Conservation (phyloP, 73 alveolate genomes). For the Paramecium sonneborni region DNA sequence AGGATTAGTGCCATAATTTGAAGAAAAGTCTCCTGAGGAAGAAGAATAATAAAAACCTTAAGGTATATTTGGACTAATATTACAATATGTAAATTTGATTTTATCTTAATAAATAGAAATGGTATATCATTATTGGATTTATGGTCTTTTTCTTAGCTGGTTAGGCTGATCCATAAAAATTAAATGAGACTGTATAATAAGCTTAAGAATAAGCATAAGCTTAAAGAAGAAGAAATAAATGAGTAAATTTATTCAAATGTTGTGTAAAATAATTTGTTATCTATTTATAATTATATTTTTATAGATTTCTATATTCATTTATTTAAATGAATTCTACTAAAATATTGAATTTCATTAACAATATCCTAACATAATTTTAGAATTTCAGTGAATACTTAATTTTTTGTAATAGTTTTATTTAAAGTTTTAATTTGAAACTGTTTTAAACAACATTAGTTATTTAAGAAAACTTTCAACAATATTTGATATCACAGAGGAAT, state of each 20-base stretch:
- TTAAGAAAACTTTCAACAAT: not conserved
- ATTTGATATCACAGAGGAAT: not conserved
- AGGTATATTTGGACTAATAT: not conserved
- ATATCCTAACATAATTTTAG: too few relatives aligned
- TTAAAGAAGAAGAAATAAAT: conserved; percentile 16
- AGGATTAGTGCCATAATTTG: not conserved
- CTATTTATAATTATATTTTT: too few relatives aligned
- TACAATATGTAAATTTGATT: not conserved
- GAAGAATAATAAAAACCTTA: conserved; percentile 3
- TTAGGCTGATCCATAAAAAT: conserved; percentile 19
- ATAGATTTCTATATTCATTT: too few relatives aligned
- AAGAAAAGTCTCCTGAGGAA: not conserved
- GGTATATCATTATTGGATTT: conserved; percentile 53
- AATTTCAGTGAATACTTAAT: too few relatives aligned
- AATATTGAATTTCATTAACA: too few relatives aligned
- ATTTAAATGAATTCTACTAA: too few relatives aligned
- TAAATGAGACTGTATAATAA: conserved; percentile 21
- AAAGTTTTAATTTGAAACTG: too few relatives aligned
- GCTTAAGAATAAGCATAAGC: conserved; percentile 35
- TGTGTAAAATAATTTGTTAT: not conserved
- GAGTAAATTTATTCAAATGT: not conserved
- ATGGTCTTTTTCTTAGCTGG: not conserved
- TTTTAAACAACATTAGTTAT: too few relatives aligned
- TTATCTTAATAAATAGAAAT: conserved; percentile 2
- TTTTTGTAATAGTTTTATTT: too few relatives aligned